A percentile compares a stretch with the other conserved stretches of the same genome.
These are phyloP conservation scores for Chrysanthemum lavandulifolium DNA, from an alignment of 129 eudicot species.

Conservation along the genomic window DNA sequence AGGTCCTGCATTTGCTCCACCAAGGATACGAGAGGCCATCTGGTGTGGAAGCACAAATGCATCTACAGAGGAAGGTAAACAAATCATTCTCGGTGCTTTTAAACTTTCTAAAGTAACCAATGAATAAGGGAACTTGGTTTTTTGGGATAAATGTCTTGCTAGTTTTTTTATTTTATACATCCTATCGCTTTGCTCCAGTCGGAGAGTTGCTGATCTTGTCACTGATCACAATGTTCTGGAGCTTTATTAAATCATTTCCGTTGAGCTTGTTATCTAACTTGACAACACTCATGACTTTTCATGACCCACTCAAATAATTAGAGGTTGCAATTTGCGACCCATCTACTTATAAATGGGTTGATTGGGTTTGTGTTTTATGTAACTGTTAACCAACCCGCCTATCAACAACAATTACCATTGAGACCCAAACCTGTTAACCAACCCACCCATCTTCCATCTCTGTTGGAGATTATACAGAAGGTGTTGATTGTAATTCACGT, in stretches of 20 bases:
- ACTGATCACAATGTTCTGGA: background rate
- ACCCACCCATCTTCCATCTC: background rate
- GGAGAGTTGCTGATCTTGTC: background rate
- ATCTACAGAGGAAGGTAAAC: slow-evolving; percentile 82
- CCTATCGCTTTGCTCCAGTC: too few species aligned
- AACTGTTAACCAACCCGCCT: background rate
- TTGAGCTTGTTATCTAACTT: slow-evolving; percentile 9
- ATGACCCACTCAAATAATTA: slow-evolving; percentile 2
- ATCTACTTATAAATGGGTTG: background rate
- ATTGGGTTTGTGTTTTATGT: slow-evolving; percentile 1
- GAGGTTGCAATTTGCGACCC: background rate
- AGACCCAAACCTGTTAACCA: background rate
- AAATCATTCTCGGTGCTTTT: background rate
- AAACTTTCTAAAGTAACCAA: background rate
- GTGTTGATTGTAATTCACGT: background rate
- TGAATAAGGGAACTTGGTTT: slow-evolving; percentile 5
- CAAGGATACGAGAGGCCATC: slow-evolving; percentile 93
- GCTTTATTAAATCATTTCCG: background rate
- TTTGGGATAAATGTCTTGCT: background rate
- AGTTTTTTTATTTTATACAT: too few species aligned
- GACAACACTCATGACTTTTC: background rate
- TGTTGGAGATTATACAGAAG: too few species aligned
- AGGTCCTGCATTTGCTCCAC: slow-evolving; percentile 99
- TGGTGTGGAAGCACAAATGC: slow-evolving; percentile 98
- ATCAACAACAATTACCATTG: background rate